Evolutionary conservation across 495 filamentous ascomycete species (phyloP), one percentile per base, ranked within the genome.

Genomic region (Penicillium chermesinum): DNA sequence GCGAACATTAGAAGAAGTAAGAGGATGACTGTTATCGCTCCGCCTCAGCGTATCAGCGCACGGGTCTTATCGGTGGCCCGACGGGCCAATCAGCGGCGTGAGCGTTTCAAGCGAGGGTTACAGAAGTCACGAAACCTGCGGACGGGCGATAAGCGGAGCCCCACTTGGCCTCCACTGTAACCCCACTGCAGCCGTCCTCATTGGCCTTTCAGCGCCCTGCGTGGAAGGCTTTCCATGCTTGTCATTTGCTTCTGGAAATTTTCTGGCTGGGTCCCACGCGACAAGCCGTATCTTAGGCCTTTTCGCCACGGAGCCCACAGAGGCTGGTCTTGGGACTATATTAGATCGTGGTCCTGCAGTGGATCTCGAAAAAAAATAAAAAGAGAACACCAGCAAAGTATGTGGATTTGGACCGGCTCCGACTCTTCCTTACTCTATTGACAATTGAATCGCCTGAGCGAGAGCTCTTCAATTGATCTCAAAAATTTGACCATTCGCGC

Each of bases 351-450:
- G n/a, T n/a, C 48, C 30, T 25, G 42, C 59, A 25, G 53, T 59
- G 56, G 48, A 52, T 34, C 42, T 22, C 7, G 1, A 38, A 14
- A 50, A 18, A 25, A 18, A 49, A 54, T 46, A 42, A 57, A 58
- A 48, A 58, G 51, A 55, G 54, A 58, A 62, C 59, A 50, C 52
- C 49, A 46, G 52, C 39, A 44, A 46, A 50, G 56, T 32, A 64
- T 63, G 59, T 65, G 58, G 54, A 46, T 47, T 32, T 39, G 42
- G 42, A 39, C 41, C 36, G 38, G 33, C 48, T 41, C 27, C 14
- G 21, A 38, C 18, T 27, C 40, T 33, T 44, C 48, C 6, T 50
- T 45, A 22, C 41, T 42, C 48, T 33, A 16, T 52, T 46, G 43
- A 45, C 17, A 36, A 30, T 22, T 41, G 34, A 41, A 18, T 38